Conservation (phyloP, 2,329 filamentous ascomycete species). For the Fusarium sp. region DNA sequence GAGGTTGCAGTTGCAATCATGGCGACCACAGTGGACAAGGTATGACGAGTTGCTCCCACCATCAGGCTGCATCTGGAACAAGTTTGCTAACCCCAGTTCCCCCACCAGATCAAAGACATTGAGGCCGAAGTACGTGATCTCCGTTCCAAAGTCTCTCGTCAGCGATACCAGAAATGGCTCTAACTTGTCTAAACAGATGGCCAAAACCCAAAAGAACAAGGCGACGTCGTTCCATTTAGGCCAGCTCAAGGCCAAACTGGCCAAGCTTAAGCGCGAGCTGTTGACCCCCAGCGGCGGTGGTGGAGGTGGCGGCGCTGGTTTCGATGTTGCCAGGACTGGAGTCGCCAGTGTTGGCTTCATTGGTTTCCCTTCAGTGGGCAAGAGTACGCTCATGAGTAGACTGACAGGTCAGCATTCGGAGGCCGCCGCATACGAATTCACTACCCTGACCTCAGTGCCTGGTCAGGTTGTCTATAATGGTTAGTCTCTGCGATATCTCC, state of each 20-base stretch:
- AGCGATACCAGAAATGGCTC: slow-evolving; percentile 17
- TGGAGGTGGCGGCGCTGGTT: slow-evolving; percentile 80
- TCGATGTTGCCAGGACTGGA: slow-evolving; percentile 97
- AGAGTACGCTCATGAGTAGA: slow-evolving; percentile 95
- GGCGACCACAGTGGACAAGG: slow-evolving; percentile 98
- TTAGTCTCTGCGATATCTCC: slow-evolving; percentile 45
- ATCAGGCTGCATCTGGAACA: slow-evolving; percentile 8
- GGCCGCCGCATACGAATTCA: slow-evolving; percentile 97
- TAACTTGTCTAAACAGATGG: slow-evolving; percentile 70
- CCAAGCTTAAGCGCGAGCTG: slow-evolving; percentile 96
- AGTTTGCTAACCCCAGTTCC: slow-evolving; percentile 48
- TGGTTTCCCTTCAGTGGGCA: slow-evolving; percentile 96
- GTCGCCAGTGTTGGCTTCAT: slow-evolving; percentile 98
- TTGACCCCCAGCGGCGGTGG: slow-evolving; percentile 86
- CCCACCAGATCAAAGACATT: slow-evolving; percentile 87
- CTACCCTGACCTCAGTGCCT: slow-evolving; percentile 95
- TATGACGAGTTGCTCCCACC: slow-evolving; percentile 51
- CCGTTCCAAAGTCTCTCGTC: slow-evolving; percentile 13
- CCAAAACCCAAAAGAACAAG: slow-evolving; percentile 97
- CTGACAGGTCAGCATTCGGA: slow-evolving; percentile 97
- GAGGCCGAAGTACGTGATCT: slow-evolving; percentile 81
- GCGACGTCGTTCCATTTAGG: slow-evolving; percentile 92
- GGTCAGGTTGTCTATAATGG: slow-evolving; percentile 96
- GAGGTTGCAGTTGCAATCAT: slow-evolving; percentile 63
- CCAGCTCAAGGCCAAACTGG: slow-evolving; percentile 97